Percentiles rank a stretch among this genome's conserved stretches.
These are phyloP conservation scores for Fusarium nisikadoi DNA, from an alignment of 2,329 filamentous ascomycete species.

Conservation along the genomic window DNA sequence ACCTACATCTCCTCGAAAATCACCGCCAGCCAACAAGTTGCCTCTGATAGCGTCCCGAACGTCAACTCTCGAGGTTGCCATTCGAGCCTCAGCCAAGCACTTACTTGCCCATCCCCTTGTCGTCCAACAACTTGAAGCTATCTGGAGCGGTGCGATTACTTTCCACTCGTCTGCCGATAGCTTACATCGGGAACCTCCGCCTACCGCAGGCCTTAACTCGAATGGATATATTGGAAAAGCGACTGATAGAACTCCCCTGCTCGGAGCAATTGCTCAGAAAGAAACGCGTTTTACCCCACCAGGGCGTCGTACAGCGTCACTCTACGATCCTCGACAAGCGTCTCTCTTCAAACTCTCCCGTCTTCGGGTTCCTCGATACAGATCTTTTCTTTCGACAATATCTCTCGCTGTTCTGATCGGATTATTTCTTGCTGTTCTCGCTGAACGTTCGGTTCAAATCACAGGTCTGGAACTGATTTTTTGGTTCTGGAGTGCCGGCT, in stretches of 20 bases:
- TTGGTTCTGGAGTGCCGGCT: constrained; percentile 98
- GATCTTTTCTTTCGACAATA: constrained; percentile 87
- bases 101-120: constrained; percentile 92
- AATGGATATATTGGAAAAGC: constrained; percentile 47
- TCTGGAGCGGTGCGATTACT: constrained; percentile 95
- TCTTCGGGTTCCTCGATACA: constrained; percentile 88
- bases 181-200: constrained; percentile 71
- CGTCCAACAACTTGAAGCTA: constrained; percentile 93
- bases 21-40: constrained; percentile 55
- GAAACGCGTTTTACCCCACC: constrained; percentile 51
- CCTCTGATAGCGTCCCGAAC: constrained; percentile 76
- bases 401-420: constrained; percentile 87
- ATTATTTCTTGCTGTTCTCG: constrained; percentile 85
- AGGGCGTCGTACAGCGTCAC: constrained; percentile 77
- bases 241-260: constrained; percentile 63
- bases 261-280: constrained; percentile 52
- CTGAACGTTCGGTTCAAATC: constrained; percentile 79
- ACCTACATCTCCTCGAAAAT: constrained; percentile 47
- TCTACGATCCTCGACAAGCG: constrained; percentile 91
- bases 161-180: constrained; percentile 91
- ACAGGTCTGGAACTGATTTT: constrained; percentile 88
- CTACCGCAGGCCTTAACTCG: constrained; percentile 42
- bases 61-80: constrained; percentile 92
- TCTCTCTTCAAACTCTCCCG: constrained; percentile 92
- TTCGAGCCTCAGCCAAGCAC: constrained; percentile 90